Conservation (phyloP, 164 flowering plant genomes). For the Vitis cinerea region DNA sequence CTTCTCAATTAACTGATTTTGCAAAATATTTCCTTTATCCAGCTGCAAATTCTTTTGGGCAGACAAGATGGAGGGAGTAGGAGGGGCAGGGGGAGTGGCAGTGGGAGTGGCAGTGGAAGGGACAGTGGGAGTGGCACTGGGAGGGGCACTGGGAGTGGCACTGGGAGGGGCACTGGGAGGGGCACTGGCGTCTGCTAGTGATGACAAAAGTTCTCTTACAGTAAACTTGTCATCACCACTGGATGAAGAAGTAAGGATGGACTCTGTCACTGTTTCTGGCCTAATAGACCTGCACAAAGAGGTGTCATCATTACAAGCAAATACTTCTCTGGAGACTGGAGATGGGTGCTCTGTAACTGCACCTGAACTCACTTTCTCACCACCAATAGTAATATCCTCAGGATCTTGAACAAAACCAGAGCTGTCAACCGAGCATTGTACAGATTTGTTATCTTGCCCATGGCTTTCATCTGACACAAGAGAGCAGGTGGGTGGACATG, state of each 20-base stretch:
- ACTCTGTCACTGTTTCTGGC: constrained; percentile 20
- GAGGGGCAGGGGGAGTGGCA: background rate
- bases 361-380: constrained; percentile 31
- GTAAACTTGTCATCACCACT: constrained; percentile 71
- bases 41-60: constrained; percentile 28
- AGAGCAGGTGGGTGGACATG: constrained; percentile 22
- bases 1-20: constrained; percentile 39
- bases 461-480: constrained; percentile 21
- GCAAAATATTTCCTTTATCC: constrained; percentile 35
- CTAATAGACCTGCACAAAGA: constrained; percentile 24
- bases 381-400: constrained; percentile 20
- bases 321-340: constrained; percentile 29
- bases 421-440: constrained; percentile 26
- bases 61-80: constrained; percentile 13
- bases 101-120: constrained; percentile 12
- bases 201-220: constrained; percentile 56
- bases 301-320: constrained; percentile 28
- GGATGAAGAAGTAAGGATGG: constrained; percentile 28
- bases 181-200: constrained; percentile 32
- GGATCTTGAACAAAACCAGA: constrained; percentile 24
- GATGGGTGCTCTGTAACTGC: constrained; percentile 21
- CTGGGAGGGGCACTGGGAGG: constrained; percentile 27
- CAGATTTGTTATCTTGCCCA: constrained; percentile 25
- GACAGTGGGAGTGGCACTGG: constrained; percentile 16
- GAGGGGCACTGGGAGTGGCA: constrained; percentile 16